A percentile compares a stretch with the other conserved stretches of the same genome.
These are phyloP conservation scores for Saccharomyces hybrid DNA, from an alignment of 1,139 yeast species.

Conservation along the genomic window DNA sequence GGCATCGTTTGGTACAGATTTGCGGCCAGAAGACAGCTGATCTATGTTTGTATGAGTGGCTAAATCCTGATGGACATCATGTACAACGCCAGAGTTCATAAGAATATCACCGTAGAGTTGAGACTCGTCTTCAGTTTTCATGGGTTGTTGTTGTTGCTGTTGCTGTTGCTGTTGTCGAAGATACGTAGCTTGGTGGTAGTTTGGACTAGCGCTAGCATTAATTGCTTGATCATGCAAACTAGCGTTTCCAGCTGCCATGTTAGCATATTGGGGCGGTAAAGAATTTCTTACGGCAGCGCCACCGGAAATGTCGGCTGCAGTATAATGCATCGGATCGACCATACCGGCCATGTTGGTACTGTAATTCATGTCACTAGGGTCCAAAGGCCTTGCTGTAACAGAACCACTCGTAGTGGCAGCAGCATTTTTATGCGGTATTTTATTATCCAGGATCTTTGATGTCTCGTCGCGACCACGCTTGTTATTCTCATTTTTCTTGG, in stretches of 20 bases:
- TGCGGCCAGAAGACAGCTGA: background rate
- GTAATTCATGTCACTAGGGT: background rate
- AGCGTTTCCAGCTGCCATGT: background rate
- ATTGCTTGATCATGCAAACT: background rate
- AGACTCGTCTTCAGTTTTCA: background rate
- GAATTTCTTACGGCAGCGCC: background rate
- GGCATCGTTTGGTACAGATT: background rate
- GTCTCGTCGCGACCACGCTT: background rate
- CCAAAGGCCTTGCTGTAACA: background rate
- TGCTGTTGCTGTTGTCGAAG: background rate
- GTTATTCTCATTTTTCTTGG: slow-evolving; percentile 1
- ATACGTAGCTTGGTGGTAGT: background rate
- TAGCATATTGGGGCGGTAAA: background rate
- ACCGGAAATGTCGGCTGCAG: background rate
- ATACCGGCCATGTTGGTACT: background rate
- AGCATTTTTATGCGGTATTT: background rate
- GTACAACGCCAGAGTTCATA: background rate
- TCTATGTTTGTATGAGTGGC: background rate
- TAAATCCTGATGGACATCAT: background rate
- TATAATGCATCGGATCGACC: background rate
- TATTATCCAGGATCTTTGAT: background rate
- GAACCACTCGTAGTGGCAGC: background rate
- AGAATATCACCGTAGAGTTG: background rate
- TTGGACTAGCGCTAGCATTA: background rate
- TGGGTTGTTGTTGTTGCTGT: background rate